Conservation (phyloP, 495 filamentous ascomycete genomes). For the Aspergillus sclerotiicarbonarius region DNA sequence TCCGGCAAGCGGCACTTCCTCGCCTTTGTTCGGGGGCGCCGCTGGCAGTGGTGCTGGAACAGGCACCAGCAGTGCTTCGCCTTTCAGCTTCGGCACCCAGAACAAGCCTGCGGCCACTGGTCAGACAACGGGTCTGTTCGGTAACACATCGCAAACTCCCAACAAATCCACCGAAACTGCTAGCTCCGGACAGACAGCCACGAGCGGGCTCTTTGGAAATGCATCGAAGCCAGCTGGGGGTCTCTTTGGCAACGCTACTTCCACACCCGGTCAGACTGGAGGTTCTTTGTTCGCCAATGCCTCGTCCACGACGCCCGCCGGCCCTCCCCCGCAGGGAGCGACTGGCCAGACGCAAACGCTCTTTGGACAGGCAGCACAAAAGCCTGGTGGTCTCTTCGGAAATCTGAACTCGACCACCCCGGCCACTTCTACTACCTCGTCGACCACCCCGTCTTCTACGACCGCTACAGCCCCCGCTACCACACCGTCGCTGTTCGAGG, state of each 20-base stretch:
- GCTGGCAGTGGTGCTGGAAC: slow-evolving; percentile 22
- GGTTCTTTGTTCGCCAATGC: slow-evolving; percentile 41
- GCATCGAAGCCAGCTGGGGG: slow-evolving; percentile 24
- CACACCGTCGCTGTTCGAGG: slow-evolving; percentile 22
- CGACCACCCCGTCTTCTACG: slow-evolving; percentile 15
- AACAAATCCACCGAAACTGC: slow-evolving; percentile 38
- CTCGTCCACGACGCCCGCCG: slow-evolving; percentile 62
- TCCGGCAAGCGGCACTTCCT: slow-evolving; percentile 30
- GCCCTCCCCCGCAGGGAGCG: slow-evolving; percentile 52
- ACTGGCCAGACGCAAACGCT: slow-evolving; percentile 25
- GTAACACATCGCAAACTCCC: slow-evolving; percentile 32
- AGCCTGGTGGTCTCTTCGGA: slow-evolving; percentile 36
- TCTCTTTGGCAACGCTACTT: slow-evolving; percentile 39
- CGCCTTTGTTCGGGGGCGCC: slow-evolving; percentile 30
- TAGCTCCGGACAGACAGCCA: slow-evolving; percentile 33
- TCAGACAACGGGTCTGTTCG: slow-evolving; percentile 30
- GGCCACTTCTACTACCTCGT: slow-evolving; percentile 9
- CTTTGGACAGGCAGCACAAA: slow-evolving; percentile 32
- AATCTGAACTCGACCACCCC: slow-evolving; percentile 17
- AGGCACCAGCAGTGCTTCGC: slow-evolving; percentile 25
- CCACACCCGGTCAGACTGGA: slow-evolving; percentile 41
- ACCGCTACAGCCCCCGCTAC: slow-evolving; percentile 24
- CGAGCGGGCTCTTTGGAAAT: slow-evolving; percentile 52
- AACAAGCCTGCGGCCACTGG: slow-evolving; percentile 25
- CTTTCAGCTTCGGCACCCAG: slow-evolving; percentile 44